These are phyloP conservation scores for Trypanosoma vivax DNA, from an alignment of 208 protist genomes.

Conservation along the genomic window DNA sequence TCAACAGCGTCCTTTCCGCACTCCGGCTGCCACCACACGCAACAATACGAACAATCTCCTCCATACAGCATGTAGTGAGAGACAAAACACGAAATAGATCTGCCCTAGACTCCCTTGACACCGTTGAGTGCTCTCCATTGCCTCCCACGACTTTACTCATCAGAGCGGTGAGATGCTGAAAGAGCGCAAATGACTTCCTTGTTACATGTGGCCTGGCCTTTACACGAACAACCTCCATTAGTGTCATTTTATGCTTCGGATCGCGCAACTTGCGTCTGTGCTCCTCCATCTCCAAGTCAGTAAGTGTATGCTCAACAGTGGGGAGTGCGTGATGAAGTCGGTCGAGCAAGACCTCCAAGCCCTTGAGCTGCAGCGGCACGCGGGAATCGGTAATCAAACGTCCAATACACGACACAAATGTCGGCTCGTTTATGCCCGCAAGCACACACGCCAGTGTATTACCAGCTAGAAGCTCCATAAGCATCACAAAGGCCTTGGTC, in stretches of 20 bases:
- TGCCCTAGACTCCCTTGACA: background rate
- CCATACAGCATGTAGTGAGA: constrained; percentile 55
- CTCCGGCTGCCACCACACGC: constrained; percentile 77
- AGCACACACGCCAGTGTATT: constrained; percentile 88
- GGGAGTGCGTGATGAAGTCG: constrained; percentile 84
- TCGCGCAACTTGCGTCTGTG: constrained; percentile 70
- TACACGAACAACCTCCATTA: constrained; percentile 70
- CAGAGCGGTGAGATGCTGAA: constrained; percentile 39
- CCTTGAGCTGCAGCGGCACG: constrained; percentile 56
- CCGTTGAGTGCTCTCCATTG: background rate
- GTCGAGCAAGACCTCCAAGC: constrained; percentile 83
- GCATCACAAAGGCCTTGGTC: constrained; percentile 69
- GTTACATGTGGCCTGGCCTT: constrained; percentile 80
- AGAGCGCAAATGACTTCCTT: constrained; percentile 74
- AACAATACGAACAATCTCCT: constrained; percentile 83
- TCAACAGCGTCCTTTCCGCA: constrained; percentile 82
- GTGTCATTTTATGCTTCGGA: constrained; percentile 66
- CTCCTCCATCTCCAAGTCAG: constrained; percentile 66
- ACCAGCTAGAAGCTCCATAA: constrained; percentile 80
- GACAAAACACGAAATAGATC: constrained; percentile 32
- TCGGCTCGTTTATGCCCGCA: constrained; percentile 85
- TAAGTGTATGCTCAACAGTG: constrained; percentile 77
- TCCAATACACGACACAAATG: constrained; percentile 75
- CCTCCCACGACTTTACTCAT: constrained; percentile 18
- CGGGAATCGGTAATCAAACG: constrained; percentile 59